Base-by-base conservation (phyloP, 768 basidiomycete species). In the Mycena galopus region DNA sequence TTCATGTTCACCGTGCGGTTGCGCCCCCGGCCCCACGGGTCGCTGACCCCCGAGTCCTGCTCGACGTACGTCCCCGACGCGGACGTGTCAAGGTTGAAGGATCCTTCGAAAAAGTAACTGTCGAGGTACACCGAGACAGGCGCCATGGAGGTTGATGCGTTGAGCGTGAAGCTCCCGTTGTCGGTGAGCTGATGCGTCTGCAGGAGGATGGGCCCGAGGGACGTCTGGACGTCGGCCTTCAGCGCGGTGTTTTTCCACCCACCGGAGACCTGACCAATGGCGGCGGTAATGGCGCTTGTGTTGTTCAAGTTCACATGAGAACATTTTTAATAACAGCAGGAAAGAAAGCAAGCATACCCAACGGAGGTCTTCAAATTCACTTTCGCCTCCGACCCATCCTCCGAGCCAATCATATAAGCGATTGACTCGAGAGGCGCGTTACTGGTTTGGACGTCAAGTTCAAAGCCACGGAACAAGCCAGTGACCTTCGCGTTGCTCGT, bases 261-360 rank as follows among this genome's bases (percentile, higher is more conserved):
- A 53, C 51, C 51, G 51, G 51, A 53, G 51, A 53, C 51, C 51
- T 53, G 51, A 53, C 51, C 51, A 27, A 53, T 53, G 51, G 51
- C 51, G 27, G 51, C 51, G 51, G 51, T 53, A 53, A 53, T 53
- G 51, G 51, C 51, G 27, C 51, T 53, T 53, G 51, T 27, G 51
- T 53, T 53, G 51, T 53, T 53, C 51, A 29, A 53, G 51, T 53
- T 53, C 51, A 53, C 51, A 53, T 53, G 51, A 53, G 51, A 53
- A 53, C 23, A 25, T 14, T 53, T 53, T 53, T 53, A 14, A 53
- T 27, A 27, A 53, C 51, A 25, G 51, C 51, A 53, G 51, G 51
- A 53, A 53, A 53, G 14, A 53, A 53, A 53, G 51, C 51, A 53
- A 53, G 51, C 25, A 53, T 53, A 53, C 51, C 51, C 51, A 27